Conservation (phyloP, 345 rosid genomes). For the Trapa bicornis region DNA sequence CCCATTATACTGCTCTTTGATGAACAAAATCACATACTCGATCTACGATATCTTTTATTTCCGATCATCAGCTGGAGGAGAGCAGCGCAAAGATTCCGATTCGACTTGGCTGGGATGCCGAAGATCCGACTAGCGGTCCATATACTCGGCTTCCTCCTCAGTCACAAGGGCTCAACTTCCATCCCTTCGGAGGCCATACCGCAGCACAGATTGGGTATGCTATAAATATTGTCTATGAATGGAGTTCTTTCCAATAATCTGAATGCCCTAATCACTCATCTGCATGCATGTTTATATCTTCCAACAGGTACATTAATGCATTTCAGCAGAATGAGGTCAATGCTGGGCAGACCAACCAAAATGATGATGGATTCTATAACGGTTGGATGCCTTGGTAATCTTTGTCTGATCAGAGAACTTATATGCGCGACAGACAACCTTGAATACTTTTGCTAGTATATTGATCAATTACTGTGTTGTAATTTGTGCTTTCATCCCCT, state of each 20-base stretch:
- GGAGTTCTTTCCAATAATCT: too few relatives aligned
- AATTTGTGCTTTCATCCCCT: too few relatives aligned
- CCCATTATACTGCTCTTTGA: too few relatives aligned
- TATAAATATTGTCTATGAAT: too few relatives aligned
- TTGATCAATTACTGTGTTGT: too few relatives aligned
- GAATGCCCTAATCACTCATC: background rate
- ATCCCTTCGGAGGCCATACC: slow-evolving; percentile 16
- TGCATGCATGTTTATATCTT: background rate
- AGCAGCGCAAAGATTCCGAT: slow-evolving; percentile 13
- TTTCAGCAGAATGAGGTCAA: background rate
- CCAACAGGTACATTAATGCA: background rate
- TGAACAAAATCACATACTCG: too few relatives aligned
- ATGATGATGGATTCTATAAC: background rate
- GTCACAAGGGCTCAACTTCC: slow-evolving; percentile 27
- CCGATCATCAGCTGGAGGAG: slow-evolving; percentile 38
- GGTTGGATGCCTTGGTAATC: background rate
- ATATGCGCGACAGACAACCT: background rate
- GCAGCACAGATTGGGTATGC: slow-evolving; percentile 36
- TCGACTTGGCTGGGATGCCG: slow-evolving; percentile 32
- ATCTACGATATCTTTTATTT: background rate
- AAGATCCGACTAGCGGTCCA: slow-evolving; percentile 12
- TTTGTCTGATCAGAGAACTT: background rate
- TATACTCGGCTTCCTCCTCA: slow-evolving; percentile 18
- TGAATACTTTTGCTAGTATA: too few relatives aligned
- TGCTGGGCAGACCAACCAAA: background rate